These are phyloP conservation scores for Amoebophrya sp. DNA, from an alignment of 169 alveolate species.

Conservation along the genomic window DNA sequence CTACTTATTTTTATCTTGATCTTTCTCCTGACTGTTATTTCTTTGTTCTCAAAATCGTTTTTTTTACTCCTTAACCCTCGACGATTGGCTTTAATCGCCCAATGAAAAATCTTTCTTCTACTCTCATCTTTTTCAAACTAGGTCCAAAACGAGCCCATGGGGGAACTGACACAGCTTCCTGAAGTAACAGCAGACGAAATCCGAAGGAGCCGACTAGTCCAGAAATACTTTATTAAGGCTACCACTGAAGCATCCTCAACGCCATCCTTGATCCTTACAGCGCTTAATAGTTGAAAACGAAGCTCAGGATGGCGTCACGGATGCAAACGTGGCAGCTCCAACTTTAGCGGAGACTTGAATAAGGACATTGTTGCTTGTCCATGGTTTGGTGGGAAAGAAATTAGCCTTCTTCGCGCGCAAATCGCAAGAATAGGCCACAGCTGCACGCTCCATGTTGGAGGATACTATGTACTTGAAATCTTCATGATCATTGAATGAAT, in stretches of 20 bases:
- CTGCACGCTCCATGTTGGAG: neutral
- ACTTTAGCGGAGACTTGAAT: neutral
- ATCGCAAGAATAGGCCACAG: neutral
- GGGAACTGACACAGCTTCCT: neutral
- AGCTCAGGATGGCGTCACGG: too few species aligned
- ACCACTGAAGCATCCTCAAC: too few species aligned
- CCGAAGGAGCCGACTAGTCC: neutral
- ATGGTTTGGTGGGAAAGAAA: neutral
- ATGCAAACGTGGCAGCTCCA: too few species aligned
- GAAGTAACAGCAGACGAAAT: neutral
- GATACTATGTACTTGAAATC: neutral
- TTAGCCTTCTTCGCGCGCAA: neutral
- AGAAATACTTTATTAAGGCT: neutral
- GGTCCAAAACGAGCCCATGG: slow-evolving; percentile 1
- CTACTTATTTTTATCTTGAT: too few species aligned
- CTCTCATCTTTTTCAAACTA: too few species aligned
- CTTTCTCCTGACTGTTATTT: neutral
- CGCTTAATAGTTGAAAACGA: too few species aligned
- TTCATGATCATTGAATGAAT: too few species aligned
- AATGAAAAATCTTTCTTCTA: too few species aligned
- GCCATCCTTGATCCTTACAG: too few species aligned
- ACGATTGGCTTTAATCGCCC: too few species aligned
- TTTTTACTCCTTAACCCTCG: too few species aligned
- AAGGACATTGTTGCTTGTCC: neutral
- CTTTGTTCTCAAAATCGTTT: too few species aligned